phyloP scores from a whole-genome alignment of 352 stramenopile genomes.

The Globisporangium carolinianum region DNA sequence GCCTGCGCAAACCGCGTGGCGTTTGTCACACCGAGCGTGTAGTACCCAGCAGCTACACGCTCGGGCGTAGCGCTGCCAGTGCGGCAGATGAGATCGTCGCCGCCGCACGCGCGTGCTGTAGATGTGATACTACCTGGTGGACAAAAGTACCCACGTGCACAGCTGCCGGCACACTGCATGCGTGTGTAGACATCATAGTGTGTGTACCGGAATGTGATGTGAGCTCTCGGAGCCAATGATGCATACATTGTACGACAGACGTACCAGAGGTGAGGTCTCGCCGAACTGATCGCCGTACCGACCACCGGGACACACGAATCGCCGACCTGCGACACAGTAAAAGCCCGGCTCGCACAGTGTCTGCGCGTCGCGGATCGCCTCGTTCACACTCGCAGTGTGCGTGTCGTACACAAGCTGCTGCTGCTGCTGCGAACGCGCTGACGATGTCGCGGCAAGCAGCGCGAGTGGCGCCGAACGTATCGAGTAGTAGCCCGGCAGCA shows the following conservation, averaged over 20 bases:
- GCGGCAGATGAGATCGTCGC: constrained; percentile 32
- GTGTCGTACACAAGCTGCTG: constrained; percentile 3
- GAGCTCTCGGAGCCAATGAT: not conserved
- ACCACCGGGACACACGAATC: constrained; percentile 52
- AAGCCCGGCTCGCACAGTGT: constrained; percentile 49
- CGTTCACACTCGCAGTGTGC: constrained; percentile 19
- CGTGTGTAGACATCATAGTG: too few species aligned
- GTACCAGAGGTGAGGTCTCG: constrained; percentile 29
- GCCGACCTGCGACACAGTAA: constrained; percentile 54
- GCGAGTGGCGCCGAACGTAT: constrained; percentile 10
- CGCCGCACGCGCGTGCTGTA: constrained; percentile 37
- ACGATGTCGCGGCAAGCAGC: not conserved
- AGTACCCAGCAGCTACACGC: constrained; percentile 36
- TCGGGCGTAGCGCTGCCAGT: constrained; percentile 19
- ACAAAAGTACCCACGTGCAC: constrained; percentile 63
- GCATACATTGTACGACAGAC: too few species aligned
- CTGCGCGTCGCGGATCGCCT: constrained; percentile 37
- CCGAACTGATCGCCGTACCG: constrained; percentile 34
- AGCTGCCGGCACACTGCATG: constrained; percentile 47
- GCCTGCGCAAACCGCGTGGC: constrained; percentile 52
- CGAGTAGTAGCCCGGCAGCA: constrained; percentile 61
- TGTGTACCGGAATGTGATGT: not conserved
- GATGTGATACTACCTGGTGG: constrained; percentile 34
- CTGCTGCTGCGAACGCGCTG: too few species aligned
- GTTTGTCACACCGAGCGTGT: constrained; percentile 52